Evolutionary conservation across 2,329 filamentous ascomycete species (phyloP), one percentile per base, ranked within the genome.

Genomic region (Fusarium aywerte): DNA sequence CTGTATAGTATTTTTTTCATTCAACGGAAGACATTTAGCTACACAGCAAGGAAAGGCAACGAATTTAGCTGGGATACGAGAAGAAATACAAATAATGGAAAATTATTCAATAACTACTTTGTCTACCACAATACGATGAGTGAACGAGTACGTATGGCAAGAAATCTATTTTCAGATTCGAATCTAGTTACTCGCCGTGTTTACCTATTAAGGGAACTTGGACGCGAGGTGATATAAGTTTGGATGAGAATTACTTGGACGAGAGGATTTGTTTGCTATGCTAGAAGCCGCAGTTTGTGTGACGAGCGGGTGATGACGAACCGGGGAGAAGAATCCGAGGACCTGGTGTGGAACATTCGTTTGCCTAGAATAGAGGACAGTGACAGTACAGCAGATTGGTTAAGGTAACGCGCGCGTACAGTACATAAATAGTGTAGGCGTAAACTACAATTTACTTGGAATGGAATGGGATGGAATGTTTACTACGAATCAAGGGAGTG

Each of bases 1-100:
- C 64, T 74, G 71, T 75, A 73, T 67, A 75, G 57, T 73, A 74
- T 61, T 48, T 66, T 63, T 61, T 48, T 66, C 62, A 51, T 67
- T 50, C 67, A 68, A 68, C 45, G 59, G 33, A 68, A 67, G 59
- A 65, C 51, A 65, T 53, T 43, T 56, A 72, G 71, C 71, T 73
- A 72, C 71, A 72, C 71, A 72, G 71, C 56, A 62, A 62, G 55
- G 61, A 35, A 48, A 49, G 49, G 56, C 21, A 47, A 62, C 47
- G 54, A 62, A 58, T 51, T n/a, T 51, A 52, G 50, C 31, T 67
- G 29, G 49, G 58, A 31, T 54, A 59, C 31, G 48, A 66, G 54
- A 58, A 43, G 53, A 58, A 71, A 54, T 53, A 59, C 43, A 67
- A 64, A 31, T 63, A 61, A 66, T 67, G 51, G 47, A 62, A 12